Evolutionary conservation across 345 rosid species (phyloP), one percentile per base, ranked within the genome.

Genomic region (Luvunga scandens): DNA sequence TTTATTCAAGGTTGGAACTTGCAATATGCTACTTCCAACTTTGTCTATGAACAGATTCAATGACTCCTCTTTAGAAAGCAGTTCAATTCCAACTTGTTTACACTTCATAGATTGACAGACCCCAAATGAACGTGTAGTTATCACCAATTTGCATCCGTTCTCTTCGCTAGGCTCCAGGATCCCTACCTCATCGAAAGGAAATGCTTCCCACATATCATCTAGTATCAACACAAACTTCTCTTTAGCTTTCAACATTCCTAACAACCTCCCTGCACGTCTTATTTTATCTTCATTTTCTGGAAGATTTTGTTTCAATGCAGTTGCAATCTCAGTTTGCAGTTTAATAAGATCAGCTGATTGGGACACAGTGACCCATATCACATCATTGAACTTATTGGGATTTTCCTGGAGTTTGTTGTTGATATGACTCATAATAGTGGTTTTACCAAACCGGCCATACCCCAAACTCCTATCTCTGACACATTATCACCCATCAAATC

Each of bases 321-420:
- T 0, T 10, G 80, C 83, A 18, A 81, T 77, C 0, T 53, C 48
- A 28, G 21, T 30, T 48, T 81, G 83, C 50, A 76, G 9, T 4
- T 59, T 81, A 12, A 6, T 0, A 21, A 31, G 63, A 71, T 55
- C 25, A 4, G 33, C 34, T 4, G 56, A 22, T 13, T 31, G 25
- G 0, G 75, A 73, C 0, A 73, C 42, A 13, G 68, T 21, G 14
- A 42, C 1, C 48, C 48, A 42, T 2, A 42, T 42, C 48, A 42
- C 48, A 2, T 2, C 48, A 2, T 42, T 10, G 4, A 42, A 42
- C 14, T 42, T 42, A 10, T 10, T 42, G 4, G 48, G 0, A 0
- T 42, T 0, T 42, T 42, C 1, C 14, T 42, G 48, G 48, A 42
- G 48, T 9, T 0, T 42, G 48, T 42, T 42, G 48, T 42, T 42